These are phyloP conservation scores for Pseudopyrenochaeta lycopersici DNA, from an alignment of 2,329 filamentous ascomycete genomes.

Conservation along the genomic window DNA sequence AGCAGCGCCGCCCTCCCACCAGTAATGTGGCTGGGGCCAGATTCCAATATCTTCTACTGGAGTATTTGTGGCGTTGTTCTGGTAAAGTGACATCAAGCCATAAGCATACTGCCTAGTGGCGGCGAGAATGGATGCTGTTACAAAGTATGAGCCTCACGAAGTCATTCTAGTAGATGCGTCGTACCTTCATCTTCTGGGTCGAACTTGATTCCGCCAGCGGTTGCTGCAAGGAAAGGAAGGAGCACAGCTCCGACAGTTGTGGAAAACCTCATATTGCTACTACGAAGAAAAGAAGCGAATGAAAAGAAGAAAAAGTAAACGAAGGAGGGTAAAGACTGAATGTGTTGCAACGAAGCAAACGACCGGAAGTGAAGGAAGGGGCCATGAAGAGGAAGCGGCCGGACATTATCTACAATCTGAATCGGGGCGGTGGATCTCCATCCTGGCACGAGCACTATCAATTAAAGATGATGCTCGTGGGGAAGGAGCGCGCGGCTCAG, in stretches of 20 bases:
- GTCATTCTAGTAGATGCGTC: too few species aligned
- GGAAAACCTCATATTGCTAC: constrained; percentile 42
- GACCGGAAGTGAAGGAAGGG: constrained; percentile 22
- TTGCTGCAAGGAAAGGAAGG: constrained; percentile 40
- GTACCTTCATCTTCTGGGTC: constrained; percentile 39
- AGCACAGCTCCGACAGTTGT: constrained; percentile 46
- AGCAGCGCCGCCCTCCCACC: constrained; percentile 56
- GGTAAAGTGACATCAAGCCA: constrained; percentile 48
- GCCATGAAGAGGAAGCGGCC: constrained; percentile 24
- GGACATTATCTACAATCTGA: constrained; percentile 16
- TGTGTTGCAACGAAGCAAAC: constrained; percentile 28
- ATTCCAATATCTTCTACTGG: constrained; percentile 48
- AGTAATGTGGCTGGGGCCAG: constrained; percentile 56
- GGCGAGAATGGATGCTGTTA: constrained; percentile 35
- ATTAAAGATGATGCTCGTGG: constrained; percentile 5
- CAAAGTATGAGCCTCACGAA: too few species aligned
- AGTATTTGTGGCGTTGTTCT: constrained; percentile 35
- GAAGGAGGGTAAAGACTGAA: constrained; percentile 34
- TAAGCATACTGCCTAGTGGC: constrained; percentile 41
- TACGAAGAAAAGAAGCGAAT: constrained; percentile 23
- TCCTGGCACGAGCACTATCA: constrained; percentile 2
- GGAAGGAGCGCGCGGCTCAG: constrained; percentile 28
- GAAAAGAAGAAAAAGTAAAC: constrained; percentile 10
- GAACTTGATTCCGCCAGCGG: constrained; percentile 39
- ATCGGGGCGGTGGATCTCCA: constrained; percentile 2